Conservation (phyloP, 495 filamentous ascomycete genomes). For the Pyrenopolyporus hunteri region DNA sequence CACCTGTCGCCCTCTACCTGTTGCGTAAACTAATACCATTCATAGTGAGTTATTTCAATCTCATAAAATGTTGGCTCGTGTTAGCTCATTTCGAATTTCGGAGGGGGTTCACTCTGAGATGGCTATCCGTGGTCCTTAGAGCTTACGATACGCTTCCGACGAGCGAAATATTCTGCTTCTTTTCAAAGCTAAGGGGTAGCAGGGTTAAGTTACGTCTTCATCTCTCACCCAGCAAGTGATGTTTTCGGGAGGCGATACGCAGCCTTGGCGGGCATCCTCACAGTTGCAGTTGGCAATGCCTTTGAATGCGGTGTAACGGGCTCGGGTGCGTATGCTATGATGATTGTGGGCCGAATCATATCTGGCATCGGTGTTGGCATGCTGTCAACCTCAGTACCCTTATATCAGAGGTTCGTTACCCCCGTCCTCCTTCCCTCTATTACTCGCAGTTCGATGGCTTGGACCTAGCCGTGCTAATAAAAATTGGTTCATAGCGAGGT, state of each 20-base stretch:
- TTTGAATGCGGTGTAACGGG: slow-evolving; percentile 53
- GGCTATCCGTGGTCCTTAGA: too few species aligned
- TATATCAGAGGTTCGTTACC: slow-evolving; percentile 58
- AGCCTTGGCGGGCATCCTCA: slow-evolving; percentile 52
- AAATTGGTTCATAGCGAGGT: slow-evolving; percentile 58
- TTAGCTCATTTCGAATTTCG: too few species aligned
- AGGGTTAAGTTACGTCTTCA: slow-evolving; percentile 57
- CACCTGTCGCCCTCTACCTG: not conserved
- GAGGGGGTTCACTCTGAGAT: too few species aligned
- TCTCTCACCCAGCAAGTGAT: slow-evolving; percentile 57
- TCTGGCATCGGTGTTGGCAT: slow-evolving; percentile 58
- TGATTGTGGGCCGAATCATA: slow-evolving; percentile 59
- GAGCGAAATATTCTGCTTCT: not conserved
- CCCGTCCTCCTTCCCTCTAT: too few species aligned
- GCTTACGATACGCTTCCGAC: not conserved
- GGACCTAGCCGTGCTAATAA: too few species aligned
- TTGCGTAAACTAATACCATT: not conserved
- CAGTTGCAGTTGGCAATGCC: slow-evolving; percentile 54
- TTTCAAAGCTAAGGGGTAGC: not conserved
- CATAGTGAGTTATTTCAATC: slow-evolving; percentile 16
- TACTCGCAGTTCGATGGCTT: too few species aligned
- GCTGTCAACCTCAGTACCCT: slow-evolving; percentile 60
- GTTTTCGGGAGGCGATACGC: slow-evolving; percentile 57
- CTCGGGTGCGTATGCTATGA: slow-evolving; percentile 53
- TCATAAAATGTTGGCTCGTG: too few species aligned